Conservation (phyloP, 345 rosid species). For the Populus davidiana region DNA sequence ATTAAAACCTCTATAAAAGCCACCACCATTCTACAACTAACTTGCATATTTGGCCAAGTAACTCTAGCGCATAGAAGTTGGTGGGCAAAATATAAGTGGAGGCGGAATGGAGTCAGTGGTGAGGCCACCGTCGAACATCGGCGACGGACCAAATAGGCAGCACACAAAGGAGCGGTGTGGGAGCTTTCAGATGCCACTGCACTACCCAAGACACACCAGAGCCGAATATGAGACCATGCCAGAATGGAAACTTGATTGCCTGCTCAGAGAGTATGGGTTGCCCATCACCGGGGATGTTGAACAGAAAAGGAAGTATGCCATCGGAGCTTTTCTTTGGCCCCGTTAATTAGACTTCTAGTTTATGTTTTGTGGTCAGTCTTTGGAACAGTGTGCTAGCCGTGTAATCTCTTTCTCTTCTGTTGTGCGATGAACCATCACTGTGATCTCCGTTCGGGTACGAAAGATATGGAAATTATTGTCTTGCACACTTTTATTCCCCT, state of each 20-base stretch:
- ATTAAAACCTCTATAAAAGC: neutral
- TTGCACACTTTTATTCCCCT: neutral
- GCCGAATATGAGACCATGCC: conserved; percentile 22
- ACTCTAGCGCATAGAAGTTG: neutral
- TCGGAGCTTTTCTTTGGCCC: conserved; percentile 26
- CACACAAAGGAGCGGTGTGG: conserved; percentile 6
- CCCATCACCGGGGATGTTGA: conserved; percentile 16
- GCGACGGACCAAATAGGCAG: neutral
- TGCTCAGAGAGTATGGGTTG: conserved; percentile 22
- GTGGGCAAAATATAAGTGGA: neutral
- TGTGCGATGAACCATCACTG: neutral
- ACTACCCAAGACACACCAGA: conserved; percentile 20
- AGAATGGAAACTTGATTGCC: conserved; percentile 23
- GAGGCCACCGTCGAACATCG: neutral
- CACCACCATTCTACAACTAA: neutral
- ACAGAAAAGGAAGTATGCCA: conserved; percentile 19
- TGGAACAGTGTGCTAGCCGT: neutral
- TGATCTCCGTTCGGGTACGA: neutral
- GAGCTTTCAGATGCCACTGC: conserved; percentile 27
- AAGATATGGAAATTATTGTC: neutral
- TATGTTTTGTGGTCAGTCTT: neutral
- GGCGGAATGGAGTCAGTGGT: conserved; percentile 15
- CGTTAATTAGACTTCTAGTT: neutral
- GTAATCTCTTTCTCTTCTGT: neutral
- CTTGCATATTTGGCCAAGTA: neutral